These are phyloP conservation scores for Botrytis fabae DNA, from an alignment of 2,329 filamentous ascomycete species.

Conservation along the genomic window DNA sequence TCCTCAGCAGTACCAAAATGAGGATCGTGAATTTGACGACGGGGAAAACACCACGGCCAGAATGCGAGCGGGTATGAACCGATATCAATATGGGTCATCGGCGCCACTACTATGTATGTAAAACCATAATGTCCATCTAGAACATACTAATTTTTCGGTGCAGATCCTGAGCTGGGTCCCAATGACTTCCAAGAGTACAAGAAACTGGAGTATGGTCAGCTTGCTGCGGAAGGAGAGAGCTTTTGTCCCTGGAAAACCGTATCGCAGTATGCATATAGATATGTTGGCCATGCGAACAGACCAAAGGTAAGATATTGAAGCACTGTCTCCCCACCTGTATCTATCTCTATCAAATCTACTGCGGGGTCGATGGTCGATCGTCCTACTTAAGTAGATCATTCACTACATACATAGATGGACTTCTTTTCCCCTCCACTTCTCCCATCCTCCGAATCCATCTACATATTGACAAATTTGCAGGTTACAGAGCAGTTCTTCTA, in stretches of 20 bases:
- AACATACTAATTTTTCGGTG: neutral
- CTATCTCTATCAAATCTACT: neutral
- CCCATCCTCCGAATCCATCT: too few species aligned
- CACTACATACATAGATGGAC: conserved; percentile 1
- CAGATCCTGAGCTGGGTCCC: conserved; percentile 15
- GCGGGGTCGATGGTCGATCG: neutral
- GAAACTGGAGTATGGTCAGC: conserved; percentile 34
- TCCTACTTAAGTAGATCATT: neutral
- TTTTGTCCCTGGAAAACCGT: conserved; percentile 58
- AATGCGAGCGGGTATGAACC: conserved; percentile 8
- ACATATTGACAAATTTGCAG: conserved; percentile 25
- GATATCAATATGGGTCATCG: neutral
- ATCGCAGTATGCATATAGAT: conserved; percentile 58
- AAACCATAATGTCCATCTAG: too few species aligned
- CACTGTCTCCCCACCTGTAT: neutral
- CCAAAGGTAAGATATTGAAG: conserved; percentile 1
- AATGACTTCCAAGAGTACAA: conserved; percentile 25
- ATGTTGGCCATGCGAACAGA: conserved; percentile 55
- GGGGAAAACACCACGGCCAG: conserved; percentile 7
- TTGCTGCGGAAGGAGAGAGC: conserved; percentile 34
- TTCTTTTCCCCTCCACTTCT: neutral
- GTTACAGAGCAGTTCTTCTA: conserved; percentile 48
- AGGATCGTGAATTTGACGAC: neutral
- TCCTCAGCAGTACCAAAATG: neutral
- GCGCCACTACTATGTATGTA: conserved; percentile 12